Percentiles rank a stretch among this genome's conserved stretches.
These are phyloP conservation scores for Taxillus chinensis DNA, from an alignment of 164 flowering plant genomes.

Conservation along the genomic window DNA sequence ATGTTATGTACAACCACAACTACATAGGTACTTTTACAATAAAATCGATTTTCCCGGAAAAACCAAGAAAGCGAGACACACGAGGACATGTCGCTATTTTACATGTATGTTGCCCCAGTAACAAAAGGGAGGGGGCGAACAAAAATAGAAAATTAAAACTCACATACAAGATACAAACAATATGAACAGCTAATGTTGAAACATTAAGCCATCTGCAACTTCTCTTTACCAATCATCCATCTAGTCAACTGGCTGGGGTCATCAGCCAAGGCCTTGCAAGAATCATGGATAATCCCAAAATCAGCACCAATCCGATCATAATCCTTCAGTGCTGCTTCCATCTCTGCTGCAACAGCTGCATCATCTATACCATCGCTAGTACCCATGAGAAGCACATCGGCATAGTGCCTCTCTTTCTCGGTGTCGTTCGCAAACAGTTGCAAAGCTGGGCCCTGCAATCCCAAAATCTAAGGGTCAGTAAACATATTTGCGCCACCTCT, in stretches of 20 bases:
- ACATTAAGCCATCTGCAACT: conserved; percentile 18
- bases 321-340: conserved; percentile 63
- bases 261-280: conserved; percentile 43
- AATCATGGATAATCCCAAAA: conserved; percentile 43
- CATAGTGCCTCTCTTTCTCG: conserved; percentile 66
- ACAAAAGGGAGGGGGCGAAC: no score
- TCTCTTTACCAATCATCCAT: conserved; percentile 71
- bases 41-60: no score
- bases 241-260: conserved; percentile 71
- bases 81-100: no score
- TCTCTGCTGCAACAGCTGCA: conserved; percentile 47
- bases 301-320: conserved; percentile 55
- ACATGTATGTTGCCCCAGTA: no score
- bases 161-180: no score
- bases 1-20: no score
- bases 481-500: no score
- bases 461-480: not conserved
- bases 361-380: conserved; percentile 31
- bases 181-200: no score
- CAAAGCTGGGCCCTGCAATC: conserved; percentile 57
- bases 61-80: no score
- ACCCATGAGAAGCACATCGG: conserved; percentile 38
- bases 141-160: no score
- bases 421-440: conserved; percentile 59
- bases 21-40: no score